A percentile compares a stretch with the other conserved stretches of the same genome.
Conservation (phyloP, 805 yeast species). For the Candida maris region DNA sequence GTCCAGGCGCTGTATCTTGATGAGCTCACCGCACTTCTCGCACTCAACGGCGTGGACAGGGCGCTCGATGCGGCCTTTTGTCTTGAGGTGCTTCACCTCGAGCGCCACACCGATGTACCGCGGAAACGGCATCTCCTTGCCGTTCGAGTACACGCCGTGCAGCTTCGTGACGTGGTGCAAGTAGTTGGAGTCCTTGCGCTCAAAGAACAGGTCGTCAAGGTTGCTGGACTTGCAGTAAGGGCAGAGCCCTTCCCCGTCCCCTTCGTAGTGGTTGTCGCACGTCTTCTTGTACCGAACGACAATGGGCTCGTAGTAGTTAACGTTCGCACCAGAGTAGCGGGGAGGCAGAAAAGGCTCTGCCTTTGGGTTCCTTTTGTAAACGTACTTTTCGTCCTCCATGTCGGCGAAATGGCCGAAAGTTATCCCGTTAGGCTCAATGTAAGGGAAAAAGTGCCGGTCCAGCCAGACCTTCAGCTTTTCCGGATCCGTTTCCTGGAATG, state of each 20-base stretch:
- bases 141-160: constrained; percentile 32
- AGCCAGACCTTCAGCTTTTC: constrained; percentile 12
- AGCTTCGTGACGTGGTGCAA: constrained; percentile 31
- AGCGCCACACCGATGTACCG: constrained; percentile 18
- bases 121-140: constrained; percentile 29
- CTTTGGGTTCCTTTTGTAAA: constrained; percentile 16
- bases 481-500: constrained; percentile 12
- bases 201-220: constrained; percentile 20
- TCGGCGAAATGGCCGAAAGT: constrained; percentile 13
- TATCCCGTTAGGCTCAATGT: constrained; percentile 19
- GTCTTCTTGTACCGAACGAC: constrained; percentile 20
- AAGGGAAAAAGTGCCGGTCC: constrained; percentile 13
- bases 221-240: constrained; percentile 26
- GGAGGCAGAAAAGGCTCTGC: constrained; percentile 15
- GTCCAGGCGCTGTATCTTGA: constrained; percentile 21
- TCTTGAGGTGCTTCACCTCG: constrained; percentile 15
- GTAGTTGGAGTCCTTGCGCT: constrained; percentile 25
- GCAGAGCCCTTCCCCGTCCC: constrained; percentile 28
- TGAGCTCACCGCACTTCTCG: constrained; percentile 16
- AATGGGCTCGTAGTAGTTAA: constrained; percentile 22
- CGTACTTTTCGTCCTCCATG: constrained; percentile 12
- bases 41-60: constrained; percentile 24
- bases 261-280: constrained; percentile 12
- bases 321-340: constrained; percentile 12
- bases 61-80: constrained; percentile 15